Base-by-base conservation (phyloP, 345 rosid species). In the Lepidium africanum region DNA sequence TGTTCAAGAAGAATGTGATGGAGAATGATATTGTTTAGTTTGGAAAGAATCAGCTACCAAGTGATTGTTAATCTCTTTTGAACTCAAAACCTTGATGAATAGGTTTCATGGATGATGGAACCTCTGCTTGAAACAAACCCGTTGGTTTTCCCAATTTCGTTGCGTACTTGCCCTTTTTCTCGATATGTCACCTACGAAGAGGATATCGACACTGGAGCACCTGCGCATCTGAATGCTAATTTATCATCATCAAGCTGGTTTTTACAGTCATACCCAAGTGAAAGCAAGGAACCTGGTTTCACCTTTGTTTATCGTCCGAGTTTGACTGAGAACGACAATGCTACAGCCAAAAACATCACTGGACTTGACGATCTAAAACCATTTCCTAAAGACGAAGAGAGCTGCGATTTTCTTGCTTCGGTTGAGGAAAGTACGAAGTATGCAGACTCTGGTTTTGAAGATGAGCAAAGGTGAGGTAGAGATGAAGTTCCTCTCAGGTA, bases 301-400 rank as follows among this genome's bases (percentile, higher is more conserved):
- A 82, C 83, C 59, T 88, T 88, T 61, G 79, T 90, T 65, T 86
- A 88, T 67, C 76, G 81, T 69, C 97, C 97, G 0, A 92, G 80
- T 41, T 86, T 90, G 7, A 78, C 82, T 52, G 88, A 73, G 25
- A 65, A 63, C 2, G 79, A 76, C 59, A 60, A 62, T 15, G 76
- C 57, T n/a, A 39, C 48, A 1, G 51, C 53, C 14, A 53, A 62
- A 69, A 48, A 59, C 6, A 48, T 40, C 50, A 37, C 46, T 30
- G 7, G 3, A 14, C 61, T 27, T 40, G 88, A 79, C 17, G 86
- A 82, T 55, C 64, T 66, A 3, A 83, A 83, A 67, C 88, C 86
- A 10, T 76, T 43, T 10, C 52, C 72, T 15, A 84, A 71, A 49
- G 86, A 83, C 9, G 89, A 81, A 16, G 91, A 63, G 32, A 83